These are phyloP conservation scores for Blastobotrys serpentis DNA, from an alignment of 1,139 yeast species.

Conservation along the genomic window DNA sequence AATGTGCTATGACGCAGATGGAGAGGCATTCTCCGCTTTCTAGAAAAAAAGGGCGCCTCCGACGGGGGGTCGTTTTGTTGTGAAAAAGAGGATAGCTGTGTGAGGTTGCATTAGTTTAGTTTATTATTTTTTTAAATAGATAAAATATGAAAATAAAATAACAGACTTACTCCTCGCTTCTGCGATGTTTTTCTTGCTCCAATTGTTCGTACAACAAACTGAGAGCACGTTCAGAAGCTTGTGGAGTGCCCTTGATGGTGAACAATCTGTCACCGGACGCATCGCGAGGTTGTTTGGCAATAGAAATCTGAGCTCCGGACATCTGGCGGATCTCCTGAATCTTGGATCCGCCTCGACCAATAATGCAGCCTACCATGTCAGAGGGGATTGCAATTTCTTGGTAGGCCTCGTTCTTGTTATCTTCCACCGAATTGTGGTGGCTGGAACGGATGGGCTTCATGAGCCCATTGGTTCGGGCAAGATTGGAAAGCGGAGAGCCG, in stretches of 20 bases:
- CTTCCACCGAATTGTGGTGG: constrained; percentile 10
- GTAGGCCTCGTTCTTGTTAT: constrained; percentile 36
- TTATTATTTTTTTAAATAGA: constrained; percentile 1
- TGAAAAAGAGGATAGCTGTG: too few relatives aligned
- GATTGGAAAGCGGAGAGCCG: neutral
- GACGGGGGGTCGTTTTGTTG: too few relatives aligned
- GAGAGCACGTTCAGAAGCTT: constrained; percentile 68
- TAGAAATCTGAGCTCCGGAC: constrained; percentile 78
- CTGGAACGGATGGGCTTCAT: constrained; percentile 9
- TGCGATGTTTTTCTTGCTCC: constrained; percentile 74
- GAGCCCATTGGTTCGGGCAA: constrained; percentile 6
- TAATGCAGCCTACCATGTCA: constrained; percentile 85
- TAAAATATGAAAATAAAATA: neutral
- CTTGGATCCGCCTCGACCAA: constrained; percentile 83
- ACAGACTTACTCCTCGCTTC: constrained; percentile 33
- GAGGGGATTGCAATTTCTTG: constrained; percentile 64
- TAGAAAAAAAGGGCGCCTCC: neutral
- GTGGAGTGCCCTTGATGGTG: constrained; percentile 66
- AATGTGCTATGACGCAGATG: neutral
- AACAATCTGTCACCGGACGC: constrained; percentile 66
- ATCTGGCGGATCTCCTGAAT: constrained; percentile 82
- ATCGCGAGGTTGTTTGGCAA: constrained; percentile 65
- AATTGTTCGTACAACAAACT: constrained; percentile 67
- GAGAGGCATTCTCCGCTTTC: neutral
- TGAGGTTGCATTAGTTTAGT: neutral